Percentiles rank a stretch among this genome's conserved stretches.
phyloP scores from a whole-genome alignment of 2,329 filamentous ascomycete genomes.

The Colletotrichum endophyticum region DNA sequence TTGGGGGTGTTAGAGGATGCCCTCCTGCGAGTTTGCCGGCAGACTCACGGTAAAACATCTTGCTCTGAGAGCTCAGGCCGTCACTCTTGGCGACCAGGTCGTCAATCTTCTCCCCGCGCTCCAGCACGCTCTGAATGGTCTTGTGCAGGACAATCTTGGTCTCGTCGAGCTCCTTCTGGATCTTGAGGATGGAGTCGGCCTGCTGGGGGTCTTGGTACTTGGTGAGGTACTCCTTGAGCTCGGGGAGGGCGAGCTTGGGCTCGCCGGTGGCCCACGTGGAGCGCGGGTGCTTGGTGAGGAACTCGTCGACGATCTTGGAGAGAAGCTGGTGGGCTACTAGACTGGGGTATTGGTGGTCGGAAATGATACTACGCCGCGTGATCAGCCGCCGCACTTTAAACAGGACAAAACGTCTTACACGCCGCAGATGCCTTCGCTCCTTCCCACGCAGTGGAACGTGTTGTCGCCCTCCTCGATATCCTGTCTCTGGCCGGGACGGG shows the following conservation, averaged over 20 bases:
- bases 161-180: conserved; percentile 95
- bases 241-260: conserved; percentile 66
- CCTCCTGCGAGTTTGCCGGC: not conserved
- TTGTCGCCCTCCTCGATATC: conserved; percentile 85
- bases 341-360: conserved; percentile 75
- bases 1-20: conserved; percentile 1
- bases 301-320: conserved; percentile 82
- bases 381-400: not conserved
- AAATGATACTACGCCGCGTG: conserved; percentile 60
- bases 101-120: conserved; percentile 96
- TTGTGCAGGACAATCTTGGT: conserved; percentile 98
- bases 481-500: conserved; percentile 79
- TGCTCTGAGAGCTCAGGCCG: conserved; percentile 87
- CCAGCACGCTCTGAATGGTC: conserved; percentile 87
- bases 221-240: conserved; percentile 76
- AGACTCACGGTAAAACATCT: conserved; percentile 90
- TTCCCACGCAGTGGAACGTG: conserved; percentile 79
- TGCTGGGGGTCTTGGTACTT: conserved; percentile 86
- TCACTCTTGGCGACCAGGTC: conserved; percentile 93
- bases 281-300: conserved; percentile 76
- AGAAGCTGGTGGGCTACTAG: conserved; percentile 87
- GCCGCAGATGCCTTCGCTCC: conserved; percentile 75
- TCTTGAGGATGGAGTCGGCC: conserved; percentile 92
- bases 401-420: conserved; percentile 42
- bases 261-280: conserved; percentile 66